Base-by-base conservation (phyloP, 345 rosid species). In the Citrus australasica region DNA sequence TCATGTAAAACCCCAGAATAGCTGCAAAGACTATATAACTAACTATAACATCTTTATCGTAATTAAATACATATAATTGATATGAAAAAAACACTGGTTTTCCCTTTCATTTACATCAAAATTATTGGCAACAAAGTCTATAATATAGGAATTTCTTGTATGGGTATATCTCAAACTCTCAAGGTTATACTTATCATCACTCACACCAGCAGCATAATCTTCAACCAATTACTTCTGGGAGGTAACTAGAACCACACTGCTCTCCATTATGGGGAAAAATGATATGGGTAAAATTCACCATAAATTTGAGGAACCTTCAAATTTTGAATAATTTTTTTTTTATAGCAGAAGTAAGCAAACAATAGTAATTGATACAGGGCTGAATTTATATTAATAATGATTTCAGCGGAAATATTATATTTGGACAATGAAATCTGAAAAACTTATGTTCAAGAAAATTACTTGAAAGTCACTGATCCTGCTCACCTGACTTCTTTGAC, bases 401-500 rank as follows among this genome's bases (percentile, higher is more conserved):
- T 53, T 53, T 53, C 21, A 53, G 6, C 7, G 4, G 16, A 21
- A 17, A 35, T 19, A 16, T 66, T 30, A 28, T 9, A 17, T 4
- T 4, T 9, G 40, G 14, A 51, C 22, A 42, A 53, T 37, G 9
- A 56, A 9, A 72, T 56, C 58, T 56, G 32, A 13, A 24, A 56
- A 10, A 53, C 21, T 55, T 7, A 6, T 40, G 24, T n/a, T 40
- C 24, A 33, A 32, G 32, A 42, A 42, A 62, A 42, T 62, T 28
- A 14, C 60, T 77, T 58, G 5, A 69, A 56, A 60, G 61, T 46
- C 42, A 42, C 58, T 38, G 58, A 66, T 64, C 30, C 7, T 35
- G 25, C 82, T 67, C 73, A 84, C 91, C 88, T 82, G 66, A 63
- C 63, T 60, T 76, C 16, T 83, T 82, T 80, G 84, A 75, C 74